Conservation (phyloP, 371 early-diverging fungal species). For the Circinella umbellata region DNA sequence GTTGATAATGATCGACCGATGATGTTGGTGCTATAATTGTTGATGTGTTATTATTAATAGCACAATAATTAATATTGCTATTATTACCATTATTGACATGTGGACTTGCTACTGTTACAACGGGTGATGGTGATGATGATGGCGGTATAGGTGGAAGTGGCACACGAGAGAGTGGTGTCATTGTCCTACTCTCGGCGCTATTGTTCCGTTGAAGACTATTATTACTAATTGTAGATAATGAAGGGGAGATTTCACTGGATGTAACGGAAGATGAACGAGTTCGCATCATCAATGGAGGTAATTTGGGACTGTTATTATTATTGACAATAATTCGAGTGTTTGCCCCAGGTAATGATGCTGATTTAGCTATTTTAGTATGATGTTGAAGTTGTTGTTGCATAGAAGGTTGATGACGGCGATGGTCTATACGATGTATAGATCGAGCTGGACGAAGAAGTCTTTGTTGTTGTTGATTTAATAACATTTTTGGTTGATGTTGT, state of each 20-base stretch:
- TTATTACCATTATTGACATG: background rate
- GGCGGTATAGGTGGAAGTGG: slow-evolving; percentile 15
- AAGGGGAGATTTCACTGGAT: slow-evolving; percentile 14
- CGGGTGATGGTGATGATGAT: background rate
- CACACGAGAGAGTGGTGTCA: slow-evolving; percentile 13
- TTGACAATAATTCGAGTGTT: background rate
- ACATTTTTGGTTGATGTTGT: background rate
- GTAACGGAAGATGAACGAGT: slow-evolving; percentile 19
- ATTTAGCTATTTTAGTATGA: background rate
- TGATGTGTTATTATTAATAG: too few relatives aligned
- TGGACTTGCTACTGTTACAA: background rate
- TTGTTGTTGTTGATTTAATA: background rate
- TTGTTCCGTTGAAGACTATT: slow-evolving; percentile 11
- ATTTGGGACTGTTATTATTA: background rate
- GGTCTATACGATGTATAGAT: background rate
- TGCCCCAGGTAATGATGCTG: background rate
- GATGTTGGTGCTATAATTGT: background rate
- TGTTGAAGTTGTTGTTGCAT: background rate
- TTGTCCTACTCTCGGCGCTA: slow-evolving; percentile 11
- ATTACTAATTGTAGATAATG: slow-evolving; percentile 4
- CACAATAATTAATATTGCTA: background rate
- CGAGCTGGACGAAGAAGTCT: background rate
- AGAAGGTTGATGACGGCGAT: background rate
- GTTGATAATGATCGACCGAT: background rate
- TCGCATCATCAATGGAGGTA: slow-evolving; percentile 17